These are phyloP conservation scores for Moricandia arvensis DNA, from an alignment of 345 rosid species.

Conservation along the genomic window DNA sequence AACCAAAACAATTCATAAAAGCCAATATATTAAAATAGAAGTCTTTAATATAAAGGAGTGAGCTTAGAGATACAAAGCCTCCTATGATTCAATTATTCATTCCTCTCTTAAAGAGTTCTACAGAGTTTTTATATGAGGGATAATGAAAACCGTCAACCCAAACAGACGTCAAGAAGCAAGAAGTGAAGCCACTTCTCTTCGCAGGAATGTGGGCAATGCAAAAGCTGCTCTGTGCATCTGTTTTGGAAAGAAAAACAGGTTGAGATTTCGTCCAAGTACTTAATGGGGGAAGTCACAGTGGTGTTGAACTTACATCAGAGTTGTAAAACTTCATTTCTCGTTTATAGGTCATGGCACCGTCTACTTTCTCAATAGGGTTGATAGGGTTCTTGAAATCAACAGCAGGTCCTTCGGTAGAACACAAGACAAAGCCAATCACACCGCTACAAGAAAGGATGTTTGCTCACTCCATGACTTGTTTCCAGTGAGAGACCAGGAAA, in stretches of 20 bases:
- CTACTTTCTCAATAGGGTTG: constrained; percentile 85
- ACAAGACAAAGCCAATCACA: constrained; percentile 78
- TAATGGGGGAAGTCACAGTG: background rate
- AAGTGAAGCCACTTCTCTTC: constrained; percentile 68
- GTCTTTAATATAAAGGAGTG: constrained; percentile 13
- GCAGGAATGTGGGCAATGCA: constrained; percentile 76
- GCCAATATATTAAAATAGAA: constrained; percentile 8
- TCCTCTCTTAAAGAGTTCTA: constrained; percentile 3
- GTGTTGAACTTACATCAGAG: constrained; percentile 55
- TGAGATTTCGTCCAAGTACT: background rate
- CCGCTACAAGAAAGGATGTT: constrained; percentile 54
- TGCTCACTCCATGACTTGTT: background rate
- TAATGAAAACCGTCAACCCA: background rate
- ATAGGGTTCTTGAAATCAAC: constrained; percentile 84
- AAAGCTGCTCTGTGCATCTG: constrained; percentile 92
- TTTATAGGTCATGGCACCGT: constrained; percentile 59
- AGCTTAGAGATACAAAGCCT: constrained; percentile 27
- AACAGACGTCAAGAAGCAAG: constrained; percentile 19
- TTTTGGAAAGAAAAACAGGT: constrained; percentile 15
- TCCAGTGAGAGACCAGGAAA: background rate
- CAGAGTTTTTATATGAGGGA: background rate
- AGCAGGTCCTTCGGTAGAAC: constrained; percentile 75
- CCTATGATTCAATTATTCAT: constrained; percentile 20
- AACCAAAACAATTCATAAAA: background rate
- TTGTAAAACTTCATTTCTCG: constrained; percentile 80